Percentiles rank a stretch among this genome's conserved stretches.
These are phyloP conservation scores for Aspergillus neotritici DNA, from an alignment of 2,329 filamentous ascomycete genomes.

Conservation along the genomic window DNA sequence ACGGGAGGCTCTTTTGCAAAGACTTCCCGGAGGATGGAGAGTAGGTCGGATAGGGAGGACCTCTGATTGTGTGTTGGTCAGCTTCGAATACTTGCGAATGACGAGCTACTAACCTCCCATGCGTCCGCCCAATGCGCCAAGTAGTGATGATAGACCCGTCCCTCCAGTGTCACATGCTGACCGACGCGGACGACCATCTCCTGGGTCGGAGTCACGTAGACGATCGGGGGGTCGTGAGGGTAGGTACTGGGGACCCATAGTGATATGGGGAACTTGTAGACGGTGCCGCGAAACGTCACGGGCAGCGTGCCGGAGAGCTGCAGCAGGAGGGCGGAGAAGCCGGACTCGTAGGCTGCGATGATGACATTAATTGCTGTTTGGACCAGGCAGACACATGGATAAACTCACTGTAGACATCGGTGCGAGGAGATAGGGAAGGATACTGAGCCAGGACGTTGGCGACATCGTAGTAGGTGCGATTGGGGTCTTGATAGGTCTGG, in stretches of 20 bases:
- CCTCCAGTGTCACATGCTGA: constrained; percentile 91
- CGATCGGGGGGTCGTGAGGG: constrained; percentile 75
- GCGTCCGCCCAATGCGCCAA: constrained; percentile 82
- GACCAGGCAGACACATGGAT: too few relatives aligned
- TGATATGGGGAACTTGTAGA: constrained; percentile 85
- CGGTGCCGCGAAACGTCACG: constrained; percentile 81
- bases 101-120: constrained; percentile 67
- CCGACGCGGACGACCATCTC: constrained; percentile 87
- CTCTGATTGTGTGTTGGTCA: constrained; percentile 47
- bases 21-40: constrained; percentile 74
- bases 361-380: not conserved
- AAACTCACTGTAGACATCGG: constrained; percentile 84
- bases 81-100: not conserved
- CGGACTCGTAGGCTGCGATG: constrained; percentile 74
- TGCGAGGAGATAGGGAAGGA: constrained; percentile 74
- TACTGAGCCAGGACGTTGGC: constrained; percentile 75
- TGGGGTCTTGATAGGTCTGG: constrained; percentile 90
- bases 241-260: constrained; percentile 93
- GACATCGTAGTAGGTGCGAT: constrained; percentile 86
- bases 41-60: constrained; percentile 75
- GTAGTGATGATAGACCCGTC: constrained; percentile 92
- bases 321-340: constrained; percentile 76
- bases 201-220: constrained; percentile 81
- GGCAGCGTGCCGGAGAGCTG: constrained; percentile 83
- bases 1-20: constrained; percentile 95